Conservation (phyloP, 148 eudicot genomes). For the Cornus suecica region DNA sequence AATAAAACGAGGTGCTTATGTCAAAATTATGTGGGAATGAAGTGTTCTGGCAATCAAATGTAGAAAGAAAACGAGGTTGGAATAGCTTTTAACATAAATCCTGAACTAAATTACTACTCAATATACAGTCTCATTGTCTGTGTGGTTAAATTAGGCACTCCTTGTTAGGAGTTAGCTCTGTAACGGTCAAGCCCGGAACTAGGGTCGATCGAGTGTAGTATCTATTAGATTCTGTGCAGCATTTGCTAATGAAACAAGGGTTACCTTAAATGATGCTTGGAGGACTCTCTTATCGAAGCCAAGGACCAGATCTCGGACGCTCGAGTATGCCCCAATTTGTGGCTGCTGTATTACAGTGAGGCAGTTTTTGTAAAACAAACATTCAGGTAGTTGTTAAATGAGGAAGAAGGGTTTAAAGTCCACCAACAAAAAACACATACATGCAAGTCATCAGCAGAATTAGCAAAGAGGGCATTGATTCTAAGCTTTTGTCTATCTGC, state of each 20-base stretch:
- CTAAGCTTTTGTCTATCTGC: constrained; percentile 44
- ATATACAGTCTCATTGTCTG: too few relatives aligned
- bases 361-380: neutral
- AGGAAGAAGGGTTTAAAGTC: neutral
- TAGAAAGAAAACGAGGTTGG: too few relatives aligned
- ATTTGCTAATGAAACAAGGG: neutral
- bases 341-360: constrained; percentile 31
- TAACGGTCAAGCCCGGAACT: neutral
- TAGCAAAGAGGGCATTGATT: constrained; percentile 56
- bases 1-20: too few relatives aligned
- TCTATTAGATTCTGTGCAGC: too few relatives aligned
- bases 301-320: constrained; percentile 56
- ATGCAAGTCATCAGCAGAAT: constrained; percentile 26
- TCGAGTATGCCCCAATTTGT: constrained; percentile 49
- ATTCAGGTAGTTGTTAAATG: neutral
- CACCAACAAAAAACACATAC: constrained; percentile 11
- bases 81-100: too few relatives aligned
- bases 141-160: too few relatives aligned
- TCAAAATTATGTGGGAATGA: too few relatives aligned
- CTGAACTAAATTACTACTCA: too few relatives aligned
- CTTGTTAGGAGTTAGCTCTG: too few relatives aligned
- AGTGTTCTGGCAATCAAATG: too few relatives aligned
- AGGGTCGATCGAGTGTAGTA: too few relatives aligned
- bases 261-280: constrained; percentile 69
- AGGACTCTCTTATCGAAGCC: constrained; percentile 70